These are phyloP conservation scores for Saccharomycopsis sp. DNA, from an alignment of 805 yeast species.

Conservation along the genomic window DNA sequence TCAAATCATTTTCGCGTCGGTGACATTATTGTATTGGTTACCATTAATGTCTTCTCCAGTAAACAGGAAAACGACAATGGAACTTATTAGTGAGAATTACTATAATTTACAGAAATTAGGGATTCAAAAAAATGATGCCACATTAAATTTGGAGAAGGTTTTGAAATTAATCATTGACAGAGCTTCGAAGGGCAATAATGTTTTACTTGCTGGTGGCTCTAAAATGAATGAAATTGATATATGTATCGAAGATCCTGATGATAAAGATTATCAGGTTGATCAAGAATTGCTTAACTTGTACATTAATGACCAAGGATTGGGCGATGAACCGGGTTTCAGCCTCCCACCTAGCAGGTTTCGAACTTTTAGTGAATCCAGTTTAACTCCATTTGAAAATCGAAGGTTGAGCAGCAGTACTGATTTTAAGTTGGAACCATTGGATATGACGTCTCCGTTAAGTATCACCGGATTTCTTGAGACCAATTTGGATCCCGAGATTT, in stretches of 20 bases:
- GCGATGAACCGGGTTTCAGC: neutral
- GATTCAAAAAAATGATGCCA: constrained; percentile 49
- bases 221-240: constrained; percentile 15
- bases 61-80: constrained; percentile 37
- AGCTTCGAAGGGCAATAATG: constrained; percentile 27
- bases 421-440: neutral
- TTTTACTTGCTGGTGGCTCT: constrained; percentile 9
- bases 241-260: constrained; percentile 8
- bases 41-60: constrained; percentile 28
- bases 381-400: neutral
- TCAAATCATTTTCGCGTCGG: constrained; percentile 48
- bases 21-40: constrained; percentile 44
- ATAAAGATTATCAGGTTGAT: constrained; percentile 5
- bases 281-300: constrained; percentile 1
- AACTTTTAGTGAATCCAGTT: neutral
- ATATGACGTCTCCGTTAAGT: neutral
- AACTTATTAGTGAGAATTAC: constrained; percentile 44
- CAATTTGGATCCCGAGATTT: constrained; percentile 6
- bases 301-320: neutral
- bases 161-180: constrained; percentile 44
- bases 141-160: constrained; percentile 52
- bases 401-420: neutral
- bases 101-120: constrained; percentile 56
- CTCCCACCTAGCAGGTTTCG: neutral
- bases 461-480: neutral